Base-by-base conservation (phyloP, 352 stramenopile species). In the Phytophthora sansomeana region DNA sequence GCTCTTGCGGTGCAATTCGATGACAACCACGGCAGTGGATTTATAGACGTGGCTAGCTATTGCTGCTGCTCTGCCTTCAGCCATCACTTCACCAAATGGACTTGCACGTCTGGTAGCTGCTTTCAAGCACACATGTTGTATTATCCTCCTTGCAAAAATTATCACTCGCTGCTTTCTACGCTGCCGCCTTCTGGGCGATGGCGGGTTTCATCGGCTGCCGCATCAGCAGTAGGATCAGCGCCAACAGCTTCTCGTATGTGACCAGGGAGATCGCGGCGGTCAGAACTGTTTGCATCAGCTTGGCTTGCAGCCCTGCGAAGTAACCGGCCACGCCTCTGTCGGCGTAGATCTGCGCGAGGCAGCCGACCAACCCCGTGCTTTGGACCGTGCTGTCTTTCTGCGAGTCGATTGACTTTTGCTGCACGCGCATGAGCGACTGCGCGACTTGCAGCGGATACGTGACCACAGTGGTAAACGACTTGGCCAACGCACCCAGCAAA, bases 371-470 rank as follows among this genome's bases (percentile, higher is more conserved):
- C 4, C 56, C 61, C 38, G 19, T 65, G 17, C 36, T 4, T 8
- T 16, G 56, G 41, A 19, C 13, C 6, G 24, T 47, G 13, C 28
- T 11, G 2, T 14, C 41, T 16, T 68, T 47, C 32, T 72, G 69
- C 26, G 38, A 32, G 6, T 58, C 43, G 1, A 50, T 51, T 6
- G 58, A 48, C 57, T 84, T 78, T 48, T 83, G 73, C 33, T 89
- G 77, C 58, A 96, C 64, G 39, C 95, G 83, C 75, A 99, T 82
- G 32, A 96, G 75, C 26, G 91, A 90, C 76, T 99, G 96, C 44
- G 90, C 89, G 49, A 98, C 79, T 80, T 99, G 96, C 30, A 98
- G 77, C 36, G 96, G 96, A 78, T 98, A 98, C 38, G 96, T 98
- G 9, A 93, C 43, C 6, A 98, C 74, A 8, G 96, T 98, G 10